A percentile compares a stretch with the other conserved stretches of the same genome.
Evolutionary conservation across 768 basidiomycete species (phyloP).

Genomic region (Boletus patriciae): DNA sequence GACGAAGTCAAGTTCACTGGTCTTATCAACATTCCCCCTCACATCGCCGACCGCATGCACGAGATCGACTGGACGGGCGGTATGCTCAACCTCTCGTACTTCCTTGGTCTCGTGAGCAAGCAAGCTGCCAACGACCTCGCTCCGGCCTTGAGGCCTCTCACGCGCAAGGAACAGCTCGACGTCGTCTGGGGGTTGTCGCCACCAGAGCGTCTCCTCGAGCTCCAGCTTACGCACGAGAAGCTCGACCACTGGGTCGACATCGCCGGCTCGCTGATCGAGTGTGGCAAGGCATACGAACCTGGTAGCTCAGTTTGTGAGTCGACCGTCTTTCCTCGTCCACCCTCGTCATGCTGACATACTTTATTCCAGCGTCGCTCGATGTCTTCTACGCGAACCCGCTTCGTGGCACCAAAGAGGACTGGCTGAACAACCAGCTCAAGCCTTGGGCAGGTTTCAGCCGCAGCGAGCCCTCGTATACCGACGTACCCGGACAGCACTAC

Average conservation of each 20-base stretch:
- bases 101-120: no score
- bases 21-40: slow-evolving; percentile 41
- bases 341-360: not conserved
- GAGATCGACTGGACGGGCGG: slow-evolving; percentile 41
- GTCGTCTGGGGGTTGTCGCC: slow-evolving; percentile 29
- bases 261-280: no score
- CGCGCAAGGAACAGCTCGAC: slow-evolving; percentile 8
- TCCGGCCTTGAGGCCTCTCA: no score
- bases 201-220: slow-evolving; percentile 28
- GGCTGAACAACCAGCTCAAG: slow-evolving; percentile 31
- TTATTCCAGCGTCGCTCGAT: slow-evolving; percentile 14
- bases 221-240: slow-evolving; percentile 24
- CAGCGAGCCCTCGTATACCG: slow-evolving; percentile 21
- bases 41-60: slow-evolving; percentile 42
- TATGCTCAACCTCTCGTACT: no score
- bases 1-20: slow-evolving; percentile 35
- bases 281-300: no score
- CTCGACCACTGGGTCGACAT: no score
- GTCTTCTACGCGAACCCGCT: slow-evolving; percentile 33
- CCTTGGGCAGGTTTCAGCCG: slow-evolving; percentile 28
- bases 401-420: slow-evolving; percentile 28
- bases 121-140: no score
- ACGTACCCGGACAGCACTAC: slow-evolving; percentile 32
- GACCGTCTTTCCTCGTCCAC: no score
- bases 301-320: no score